Percentiles rank a stretch among this genome's conserved stretches.
phyloP scores from a whole-genome alignment of 176 grass and related monocot genomes.

The Dendrocalamus sinicus region DNA sequence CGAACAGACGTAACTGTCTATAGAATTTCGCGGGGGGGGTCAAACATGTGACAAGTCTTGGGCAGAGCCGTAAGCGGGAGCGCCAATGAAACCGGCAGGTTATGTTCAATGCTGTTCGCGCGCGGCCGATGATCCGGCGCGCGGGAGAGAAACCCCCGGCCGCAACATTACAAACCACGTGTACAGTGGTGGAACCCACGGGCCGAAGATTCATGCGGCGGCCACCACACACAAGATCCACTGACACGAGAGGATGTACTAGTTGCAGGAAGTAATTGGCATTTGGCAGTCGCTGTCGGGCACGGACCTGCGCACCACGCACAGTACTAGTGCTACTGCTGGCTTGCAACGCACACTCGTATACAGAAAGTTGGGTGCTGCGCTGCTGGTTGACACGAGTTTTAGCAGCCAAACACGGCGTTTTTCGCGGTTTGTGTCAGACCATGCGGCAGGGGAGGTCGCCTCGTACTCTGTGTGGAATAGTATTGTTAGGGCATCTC shows the following conservation, averaged over 20 bases:
- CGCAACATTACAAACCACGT: neutral
- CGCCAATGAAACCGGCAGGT: neutral
- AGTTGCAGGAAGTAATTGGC: no score
- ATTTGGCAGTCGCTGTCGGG: no score
- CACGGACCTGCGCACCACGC: no score
- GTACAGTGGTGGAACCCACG: constrained; percentile 24
- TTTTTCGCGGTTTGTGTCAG: no score
- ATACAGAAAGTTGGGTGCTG: no score
- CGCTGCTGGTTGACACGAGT: no score
- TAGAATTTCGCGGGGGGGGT: neutral
- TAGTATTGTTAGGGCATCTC: no score
- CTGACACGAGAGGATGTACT: neutral
- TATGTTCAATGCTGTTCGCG: neutral
- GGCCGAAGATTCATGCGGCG: constrained; percentile 20
- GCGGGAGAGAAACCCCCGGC: neutral
- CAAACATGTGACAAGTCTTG: neutral
- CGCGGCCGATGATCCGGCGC: neutral
- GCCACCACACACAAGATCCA: constrained; percentile 10
- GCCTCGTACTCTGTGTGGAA: no score
- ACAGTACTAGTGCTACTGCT: no score
- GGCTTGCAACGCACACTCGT: no score
- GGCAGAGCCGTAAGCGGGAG: neutral
- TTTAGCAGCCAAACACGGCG: no score
- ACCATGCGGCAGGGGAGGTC: no score
- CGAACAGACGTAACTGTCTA: neutral